These are phyloP conservation scores for Pyrenochaeta sp. DNA, from an alignment of 2,329 filamentous ascomycete genomes.

Conservation along the genomic window DNA sequence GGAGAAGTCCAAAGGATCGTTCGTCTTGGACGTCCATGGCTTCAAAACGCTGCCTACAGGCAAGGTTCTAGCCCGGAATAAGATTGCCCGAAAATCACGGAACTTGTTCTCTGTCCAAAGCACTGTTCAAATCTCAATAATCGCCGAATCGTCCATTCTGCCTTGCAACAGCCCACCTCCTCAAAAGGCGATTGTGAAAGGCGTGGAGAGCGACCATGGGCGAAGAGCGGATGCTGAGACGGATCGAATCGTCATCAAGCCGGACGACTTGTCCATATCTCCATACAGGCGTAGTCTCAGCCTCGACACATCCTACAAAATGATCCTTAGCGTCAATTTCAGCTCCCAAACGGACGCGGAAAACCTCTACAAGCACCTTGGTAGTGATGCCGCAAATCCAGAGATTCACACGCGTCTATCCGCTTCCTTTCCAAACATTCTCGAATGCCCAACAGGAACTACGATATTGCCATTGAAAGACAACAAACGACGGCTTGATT, in stretches of 20 bases:
- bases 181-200: conserved; percentile 11
- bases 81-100: conserved; percentile 6
- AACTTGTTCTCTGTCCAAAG: conserved; percentile 6
- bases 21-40: conserved; percentile 24
- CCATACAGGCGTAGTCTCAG: background rate
- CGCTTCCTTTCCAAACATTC: conserved; percentile 40
- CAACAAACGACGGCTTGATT: conserved; percentile 20
- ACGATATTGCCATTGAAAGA: conserved; percentile 17
- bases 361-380: conserved; percentile 35
- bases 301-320: conserved; percentile 6
- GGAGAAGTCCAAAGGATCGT: conserved; percentile 25
- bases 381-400: conserved; percentile 4
- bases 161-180: background rate
- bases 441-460: conserved; percentile 24
- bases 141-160: conserved; percentile 1
- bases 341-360: conserved; percentile 22
- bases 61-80: background rate
- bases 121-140: conserved; percentile 12
- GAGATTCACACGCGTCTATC: conserved; percentile 22
- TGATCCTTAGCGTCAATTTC: conserved; percentile 34
- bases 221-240: conserved; percentile 10
- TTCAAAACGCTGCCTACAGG: conserved; percentile 13
- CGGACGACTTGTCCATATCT: conserved; percentile 10
- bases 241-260: conserved; percentile 30
- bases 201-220: background rate